phyloP scores from a whole-genome alignment of 2,329 filamentous ascomycete species.

The Helminthosporium solani region DNA sequence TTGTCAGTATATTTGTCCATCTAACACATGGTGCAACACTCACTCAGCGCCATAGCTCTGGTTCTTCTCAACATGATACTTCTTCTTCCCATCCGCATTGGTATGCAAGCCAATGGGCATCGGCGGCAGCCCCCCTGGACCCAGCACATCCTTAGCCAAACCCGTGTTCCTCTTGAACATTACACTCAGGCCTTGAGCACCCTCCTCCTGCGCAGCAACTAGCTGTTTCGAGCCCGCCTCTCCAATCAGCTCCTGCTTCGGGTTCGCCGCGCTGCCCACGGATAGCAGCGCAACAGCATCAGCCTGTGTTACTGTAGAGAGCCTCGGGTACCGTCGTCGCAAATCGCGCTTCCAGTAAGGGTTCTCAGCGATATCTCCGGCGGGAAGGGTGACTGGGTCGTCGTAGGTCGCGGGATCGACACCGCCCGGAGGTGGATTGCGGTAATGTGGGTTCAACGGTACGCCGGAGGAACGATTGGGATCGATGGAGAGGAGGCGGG shows the following conservation, averaged over 20 bases:
- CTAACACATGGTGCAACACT: conserved; percentile 18
- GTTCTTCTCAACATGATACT: conserved; percentile 68
- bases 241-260: conserved; percentile 78
- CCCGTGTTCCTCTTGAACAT: conserved; percentile 68
- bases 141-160: conserved; percentile 61
- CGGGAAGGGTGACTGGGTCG: conserved; percentile 81
- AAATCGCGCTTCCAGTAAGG: conserved; percentile 94
- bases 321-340: conserved; percentile 77
- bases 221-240: conserved; percentile 73
- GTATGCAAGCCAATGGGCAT: conserved; percentile 69
- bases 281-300: conserved; percentile 83
- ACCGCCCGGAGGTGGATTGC: conserved; percentile 77
- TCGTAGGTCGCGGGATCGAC: conserved; percentile 71
- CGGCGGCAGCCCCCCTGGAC: conserved; percentile 81
- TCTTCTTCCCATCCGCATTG: conserved; percentile 61
- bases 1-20: conserved; percentile 13
- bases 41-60: conserved; percentile 61
- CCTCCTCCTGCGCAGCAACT: conserved; percentile 73
- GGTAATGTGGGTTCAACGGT: conserved; percentile 89
- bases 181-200: conserved; percentile 67
- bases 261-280: conserved; percentile 76
- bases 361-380: conserved; percentile 85
- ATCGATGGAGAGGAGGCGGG: conserved; percentile 76
- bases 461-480: conserved; percentile 87
- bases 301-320: conserved; percentile 77